Evolutionary conservation across 2,329 filamentous ascomycete species (phyloP), one percentile per base, ranked within the genome.

Genomic region (Daldinia sp.): DNA sequence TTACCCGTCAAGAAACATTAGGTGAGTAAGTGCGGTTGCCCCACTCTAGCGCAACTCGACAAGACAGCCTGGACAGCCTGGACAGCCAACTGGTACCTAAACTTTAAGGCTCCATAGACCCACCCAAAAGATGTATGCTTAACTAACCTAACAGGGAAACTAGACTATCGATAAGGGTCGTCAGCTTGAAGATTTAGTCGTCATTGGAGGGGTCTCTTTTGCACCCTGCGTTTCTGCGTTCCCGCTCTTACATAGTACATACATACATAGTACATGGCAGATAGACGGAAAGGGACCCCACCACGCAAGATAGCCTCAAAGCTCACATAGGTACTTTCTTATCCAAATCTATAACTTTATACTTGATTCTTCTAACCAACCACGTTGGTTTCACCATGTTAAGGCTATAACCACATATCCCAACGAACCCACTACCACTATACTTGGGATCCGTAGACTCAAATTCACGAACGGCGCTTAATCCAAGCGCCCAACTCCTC

Each of bases 11-110:
- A 52, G 47, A 41, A 17, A 45, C 21, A 27, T 45, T 45, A 39
- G 55, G 48, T 45, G 50, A 65, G 58, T 65, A 59, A 65, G 63
- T 65, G 63, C 41, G 62, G 58, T 53, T 59, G 49, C 58, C 62
- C 62, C 58, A 58, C 62, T 59, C 49, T 19, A 39, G 49, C 54
- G 50, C 59, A 62, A 58, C 62, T 58, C 54, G 54, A 65, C 32
- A 41, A n/a, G n/a, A n/a, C n/a, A n/a, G n/a, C n/a, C n/a, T n/a
- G n/a, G n/a, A n/a, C n/a, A n/a, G n/a, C n/a, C n/a, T n/a, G n/a
- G 37, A 21, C 34, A 23, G 21, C 56, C 43, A 56, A 56, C 37
- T 61, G 49, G 62, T 61, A 53, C 58, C 52, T 64, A 64, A 61
- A 61, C 57, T 30, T 58, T 61, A 64, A 61, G 53, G 30, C 48